These are phyloP conservation scores for Stipa capillata DNA, from an alignment of 176 grass and related monocot genomes.

Conservation along the genomic window DNA sequence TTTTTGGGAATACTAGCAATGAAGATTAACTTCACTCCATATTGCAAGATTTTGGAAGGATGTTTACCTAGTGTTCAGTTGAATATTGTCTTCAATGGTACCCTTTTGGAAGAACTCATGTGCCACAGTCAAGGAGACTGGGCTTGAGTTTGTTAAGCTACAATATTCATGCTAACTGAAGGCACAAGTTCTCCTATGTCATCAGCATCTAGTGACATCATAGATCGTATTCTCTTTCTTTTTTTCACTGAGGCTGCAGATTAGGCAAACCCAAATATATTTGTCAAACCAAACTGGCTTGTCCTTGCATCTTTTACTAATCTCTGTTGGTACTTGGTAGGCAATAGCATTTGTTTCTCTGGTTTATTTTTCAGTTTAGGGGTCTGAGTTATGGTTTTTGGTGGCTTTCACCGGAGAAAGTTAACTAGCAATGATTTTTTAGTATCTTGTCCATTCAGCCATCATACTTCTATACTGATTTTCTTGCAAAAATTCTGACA, in stretches of 20 bases:
- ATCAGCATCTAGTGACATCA: not conserved
- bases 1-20: not conserved
- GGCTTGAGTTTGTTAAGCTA: not conserved
- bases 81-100: not conserved
- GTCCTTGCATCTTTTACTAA: not conserved
- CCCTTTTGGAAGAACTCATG: not conserved
- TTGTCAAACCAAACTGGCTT: not conserved
- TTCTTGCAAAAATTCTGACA: not conserved
- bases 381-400: constrained; percentile 1
- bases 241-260: not conserved
- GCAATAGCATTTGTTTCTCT: not conserved
- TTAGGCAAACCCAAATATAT: not conserved
- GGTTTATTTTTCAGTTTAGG: not conserved
- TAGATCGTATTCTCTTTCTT: not conserved
- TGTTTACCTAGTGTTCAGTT: not conserved
- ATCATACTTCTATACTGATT: not conserved
- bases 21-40: not conserved
- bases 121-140: not conserved
- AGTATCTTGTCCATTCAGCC: not conserved
- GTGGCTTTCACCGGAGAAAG: not conserved
- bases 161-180: not conserved
- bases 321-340: not conserved
- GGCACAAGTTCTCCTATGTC: not conserved
- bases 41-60: not conserved
- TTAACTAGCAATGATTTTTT: not conserved